Evolutionary conservation across 2,329 filamentous ascomycete genomes (phyloP).

Genomic region (Calonectria multiphialidica): DNA sequence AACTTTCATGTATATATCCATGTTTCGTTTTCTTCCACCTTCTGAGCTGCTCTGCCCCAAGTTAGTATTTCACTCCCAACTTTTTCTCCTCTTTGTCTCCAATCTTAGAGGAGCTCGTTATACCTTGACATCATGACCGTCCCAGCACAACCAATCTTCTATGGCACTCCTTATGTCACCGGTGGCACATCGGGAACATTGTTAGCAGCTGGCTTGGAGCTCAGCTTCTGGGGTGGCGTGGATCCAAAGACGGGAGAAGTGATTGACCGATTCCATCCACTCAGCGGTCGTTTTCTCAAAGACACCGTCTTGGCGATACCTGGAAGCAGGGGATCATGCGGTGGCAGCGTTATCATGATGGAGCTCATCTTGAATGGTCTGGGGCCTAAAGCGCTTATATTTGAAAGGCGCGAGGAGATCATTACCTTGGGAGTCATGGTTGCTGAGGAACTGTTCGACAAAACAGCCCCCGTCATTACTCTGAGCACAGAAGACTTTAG

Average conservation of each 20-base stretch:
- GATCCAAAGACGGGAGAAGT: conserved; percentile 53
- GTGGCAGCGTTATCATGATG: conserved; percentile 58
- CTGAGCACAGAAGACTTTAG: conserved; percentile 34
- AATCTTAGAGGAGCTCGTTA: not conserved
- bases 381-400: conserved; percentile 55
- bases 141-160: not conserved
- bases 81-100: not conserved
- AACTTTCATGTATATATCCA: no score
- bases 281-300: conserved; percentile 48
- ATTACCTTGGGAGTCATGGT: conserved; percentile 59
- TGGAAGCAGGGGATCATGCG: conserved; percentile 59
- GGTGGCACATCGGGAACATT: conserved; percentile 44
- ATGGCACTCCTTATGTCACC: conserved; percentile 37
- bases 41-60: no score
- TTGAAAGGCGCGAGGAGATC: conserved; percentile 56
- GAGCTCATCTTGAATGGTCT: conserved; percentile 56
- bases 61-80: not conserved
- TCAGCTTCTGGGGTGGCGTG: conserved; percentile 63
- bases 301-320: conserved; percentile 56
- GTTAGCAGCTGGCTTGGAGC: conserved; percentile 39
- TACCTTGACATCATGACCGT: not conserved
- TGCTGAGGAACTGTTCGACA: conserved; percentile 53
- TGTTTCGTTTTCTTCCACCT: no score
- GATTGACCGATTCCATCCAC: conserved; percentile 57
- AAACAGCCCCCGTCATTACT: conserved; percentile 54